A percentile compares a stretch with the other conserved stretches of the same genome.
Conservation (phyloP, 805 yeast genomes). For the Huiozyma naganishii region DNA sequence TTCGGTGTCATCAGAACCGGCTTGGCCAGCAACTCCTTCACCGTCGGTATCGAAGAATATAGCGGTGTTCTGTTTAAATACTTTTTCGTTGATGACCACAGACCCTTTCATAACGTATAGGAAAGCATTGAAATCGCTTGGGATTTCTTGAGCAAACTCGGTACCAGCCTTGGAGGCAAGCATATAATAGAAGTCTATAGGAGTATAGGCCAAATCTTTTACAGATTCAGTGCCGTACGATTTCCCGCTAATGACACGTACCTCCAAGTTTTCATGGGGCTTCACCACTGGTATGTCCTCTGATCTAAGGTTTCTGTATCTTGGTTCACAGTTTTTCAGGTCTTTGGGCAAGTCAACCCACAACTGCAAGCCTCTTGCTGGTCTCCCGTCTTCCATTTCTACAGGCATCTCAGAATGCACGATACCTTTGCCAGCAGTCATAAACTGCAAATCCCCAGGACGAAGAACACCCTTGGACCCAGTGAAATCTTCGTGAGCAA, state of each 20-base stretch:
- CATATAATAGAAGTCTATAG: constrained; percentile 61
- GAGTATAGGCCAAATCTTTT: constrained; percentile 69
- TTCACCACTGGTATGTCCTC: constrained; percentile 59
- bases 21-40: constrained; percentile 43
- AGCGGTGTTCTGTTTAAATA: constrained; percentile 35
- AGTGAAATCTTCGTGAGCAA: constrained; percentile 79
- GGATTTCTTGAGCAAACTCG: constrained; percentile 45
- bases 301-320: constrained; percentile 64
- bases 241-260: constrained; percentile 58
- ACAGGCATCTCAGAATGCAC: constrained; percentile 83
- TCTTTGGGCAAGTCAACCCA: constrained; percentile 75
- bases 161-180: constrained; percentile 51
- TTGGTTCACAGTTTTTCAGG: constrained; percentile 51
- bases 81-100: constrained; percentile 35
- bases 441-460: constrained; percentile 79
- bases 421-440: constrained; percentile 85
- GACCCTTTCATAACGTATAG: constrained; percentile 55
- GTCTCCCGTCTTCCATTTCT: constrained; percentile 35
- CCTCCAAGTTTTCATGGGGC: constrained; percentile 53
- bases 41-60: constrained; percentile 65
- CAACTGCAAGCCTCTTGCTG: constrained; percentile 60
- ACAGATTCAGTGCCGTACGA: constrained; percentile 64
- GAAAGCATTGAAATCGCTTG: constrained; percentile 55
- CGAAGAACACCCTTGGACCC: constrained; percentile 66
- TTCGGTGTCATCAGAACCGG: constrained; percentile 35